Conservation (phyloP, 2,329 filamentous ascomycete genomes). For the Plectosphaerella sp. region DNA sequence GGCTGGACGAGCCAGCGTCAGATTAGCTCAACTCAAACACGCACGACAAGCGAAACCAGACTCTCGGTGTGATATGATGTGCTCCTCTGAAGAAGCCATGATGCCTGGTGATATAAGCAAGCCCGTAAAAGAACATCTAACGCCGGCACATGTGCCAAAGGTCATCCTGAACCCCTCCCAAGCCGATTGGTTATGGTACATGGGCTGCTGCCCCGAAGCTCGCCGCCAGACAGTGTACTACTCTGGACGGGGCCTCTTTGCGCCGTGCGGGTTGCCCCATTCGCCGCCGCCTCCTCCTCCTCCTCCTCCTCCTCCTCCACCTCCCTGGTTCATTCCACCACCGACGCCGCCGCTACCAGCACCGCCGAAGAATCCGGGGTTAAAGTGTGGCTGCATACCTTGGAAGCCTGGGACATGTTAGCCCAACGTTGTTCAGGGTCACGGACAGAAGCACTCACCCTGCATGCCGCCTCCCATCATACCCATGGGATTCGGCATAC, state of each 20-base stretch:
- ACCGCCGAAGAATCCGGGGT: conserved; percentile 65
- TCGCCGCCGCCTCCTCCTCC: conserved; percentile 45
- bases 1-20: background rate
- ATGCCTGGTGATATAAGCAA: too few species aligned
- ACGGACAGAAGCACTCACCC: conserved; percentile 28
- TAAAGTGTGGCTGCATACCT: conserved; percentile 66
- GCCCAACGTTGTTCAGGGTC: conserved; percentile 2
- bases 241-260: conserved; percentile 74
- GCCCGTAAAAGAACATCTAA: background rate
- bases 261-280: conserved; percentile 76
- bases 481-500: conserved; percentile 42
- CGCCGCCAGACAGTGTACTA: conserved; percentile 21
- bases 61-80: too few species aligned
- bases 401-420: conserved; percentile 52
- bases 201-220: background rate
- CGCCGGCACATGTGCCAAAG: too few species aligned
- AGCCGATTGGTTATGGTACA: background rate
- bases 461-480: conserved; percentile 53
- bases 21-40: too few species aligned
- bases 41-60: too few species aligned
- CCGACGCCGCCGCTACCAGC: conserved; percentile 31
- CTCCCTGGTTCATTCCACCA: conserved; percentile 30
- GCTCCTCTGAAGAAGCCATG: background rate
- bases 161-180: background rate
- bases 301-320: conserved; percentile 29